phyloP scores from a whole-genome alignment of 148 eudicot genomes.

The Diospyros lotus region DNA sequence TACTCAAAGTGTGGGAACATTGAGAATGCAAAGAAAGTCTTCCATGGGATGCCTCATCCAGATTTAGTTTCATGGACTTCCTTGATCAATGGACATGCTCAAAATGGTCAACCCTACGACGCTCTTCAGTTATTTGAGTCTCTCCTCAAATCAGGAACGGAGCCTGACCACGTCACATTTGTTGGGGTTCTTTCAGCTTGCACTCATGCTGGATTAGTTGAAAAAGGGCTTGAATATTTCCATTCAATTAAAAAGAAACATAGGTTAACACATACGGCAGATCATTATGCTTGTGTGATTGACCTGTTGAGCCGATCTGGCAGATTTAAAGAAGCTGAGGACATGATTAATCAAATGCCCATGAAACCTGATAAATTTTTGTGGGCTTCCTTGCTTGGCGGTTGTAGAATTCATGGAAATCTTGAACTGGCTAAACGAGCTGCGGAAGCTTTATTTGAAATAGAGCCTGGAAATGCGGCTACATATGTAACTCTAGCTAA shows the following conservation, averaged over 20 bases:
- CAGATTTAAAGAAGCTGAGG: slow-evolving; percentile 11
- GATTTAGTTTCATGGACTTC: slow-evolving; percentile 18
- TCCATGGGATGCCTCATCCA: slow-evolving; percentile 5
- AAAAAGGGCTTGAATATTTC: slow-evolving; percentile 13
- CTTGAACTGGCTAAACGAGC: slow-evolving; percentile 13
- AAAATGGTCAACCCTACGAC: slow-evolving; percentile 9
- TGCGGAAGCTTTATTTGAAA: slow-evolving; percentile 12
- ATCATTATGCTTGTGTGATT: slow-evolving; percentile 11
- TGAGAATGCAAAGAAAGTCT: slow-evolving; percentile 29
- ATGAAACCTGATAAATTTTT: slow-evolving; percentile 11
- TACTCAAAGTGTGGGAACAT: slow-evolving; percentile 47
- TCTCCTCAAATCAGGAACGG: slow-evolving; percentile 1
- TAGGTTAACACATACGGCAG: slow-evolving; percentile 3
- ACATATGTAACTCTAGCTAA: slow-evolving; percentile 12
- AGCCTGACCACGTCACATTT: slow-evolving; percentile 10
- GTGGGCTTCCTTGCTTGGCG: slow-evolving; percentile 16
- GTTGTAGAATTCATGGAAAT: slow-evolving; percentile 13
- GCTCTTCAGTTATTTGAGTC: slow-evolving; percentile 14
- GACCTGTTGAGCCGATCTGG: slow-evolving; percentile 14
- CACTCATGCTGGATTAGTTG: slow-evolving; percentile 13
- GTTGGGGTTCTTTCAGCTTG: slow-evolving; percentile 15
- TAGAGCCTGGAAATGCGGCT: slow-evolving; percentile 8
- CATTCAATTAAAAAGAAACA: slow-evolving; percentile 4
- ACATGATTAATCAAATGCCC: slow-evolving; percentile 11
- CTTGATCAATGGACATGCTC: slow-evolving; percentile 9